phyloP scores from a whole-genome alignment of 108 stramenopile genomes.

The Skeletonema tropicum region DNA sequence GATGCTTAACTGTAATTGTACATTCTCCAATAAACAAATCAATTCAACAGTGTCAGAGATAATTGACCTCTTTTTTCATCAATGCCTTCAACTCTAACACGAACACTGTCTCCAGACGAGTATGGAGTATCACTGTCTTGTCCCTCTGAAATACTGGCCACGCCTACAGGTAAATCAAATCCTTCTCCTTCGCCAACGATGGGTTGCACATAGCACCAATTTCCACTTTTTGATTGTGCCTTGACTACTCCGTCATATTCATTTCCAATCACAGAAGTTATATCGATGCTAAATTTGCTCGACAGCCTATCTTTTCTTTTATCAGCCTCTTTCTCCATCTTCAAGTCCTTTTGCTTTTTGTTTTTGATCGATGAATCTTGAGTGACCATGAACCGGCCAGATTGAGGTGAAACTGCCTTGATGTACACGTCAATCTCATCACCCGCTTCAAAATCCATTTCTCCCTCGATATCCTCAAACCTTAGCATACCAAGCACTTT shows the following conservation, averaged over 20 bases:
- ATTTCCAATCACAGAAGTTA: conserved; percentile 50
- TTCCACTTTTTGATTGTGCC: conserved; percentile 74
- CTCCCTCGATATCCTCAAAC: conserved; percentile 60
- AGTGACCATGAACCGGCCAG: conserved; percentile 73
- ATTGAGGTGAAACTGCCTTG: conserved; percentile 74
- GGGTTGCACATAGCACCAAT: conserved; percentile 86
- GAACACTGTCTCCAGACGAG: conserved; percentile 65
- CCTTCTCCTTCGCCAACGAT: conserved; percentile 27
- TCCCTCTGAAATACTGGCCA: conserved; percentile 46
- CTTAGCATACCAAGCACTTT: conserved; percentile 71
- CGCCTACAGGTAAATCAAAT: conserved; percentile 63
- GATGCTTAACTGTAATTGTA: background rate
- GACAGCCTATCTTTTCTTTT: conserved; percentile 46
- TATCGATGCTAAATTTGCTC: conserved; percentile 52
- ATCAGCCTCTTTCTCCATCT: conserved; percentile 47
- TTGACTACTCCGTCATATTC: conserved; percentile 75
- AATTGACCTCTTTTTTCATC: conserved; percentile 82
- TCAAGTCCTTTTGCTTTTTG: conserved; percentile 62
- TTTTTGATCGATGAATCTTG: conserved; percentile 61
- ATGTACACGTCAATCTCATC: conserved; percentile 76
- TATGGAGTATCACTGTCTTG: conserved; percentile 28
- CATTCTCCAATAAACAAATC: background rate
- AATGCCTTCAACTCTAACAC: conserved; percentile 73
- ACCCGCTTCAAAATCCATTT: conserved; percentile 54
- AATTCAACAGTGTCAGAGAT: conserved; percentile 60